A percentile compares a stretch with the other conserved stretches of the same genome.
Evolutionary conservation across 495 filamentous ascomycete genomes (phyloP).

Genomic region (Thermochaetoides thermophila): DNA sequence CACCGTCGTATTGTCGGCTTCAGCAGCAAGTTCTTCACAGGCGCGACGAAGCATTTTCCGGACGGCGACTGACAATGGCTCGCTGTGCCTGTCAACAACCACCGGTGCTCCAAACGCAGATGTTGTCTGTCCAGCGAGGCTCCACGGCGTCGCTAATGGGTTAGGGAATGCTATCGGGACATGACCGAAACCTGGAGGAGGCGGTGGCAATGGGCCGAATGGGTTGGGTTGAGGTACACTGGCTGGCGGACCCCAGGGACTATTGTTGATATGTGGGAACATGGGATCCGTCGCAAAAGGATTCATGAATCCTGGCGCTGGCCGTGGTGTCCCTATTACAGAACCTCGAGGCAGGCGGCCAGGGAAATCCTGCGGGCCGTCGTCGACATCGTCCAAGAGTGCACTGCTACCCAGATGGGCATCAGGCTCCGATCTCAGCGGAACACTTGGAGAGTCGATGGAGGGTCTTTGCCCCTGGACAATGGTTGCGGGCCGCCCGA

Average conservation of each 20-base stretch:
- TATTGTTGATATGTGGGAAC: conserved; percentile 8
- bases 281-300: conserved; percentile 18
- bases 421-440: conserved; percentile 40
- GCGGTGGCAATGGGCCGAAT: conserved; percentile 9
- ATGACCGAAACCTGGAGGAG: conserved; percentile 13
- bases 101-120: conserved; percentile 19
- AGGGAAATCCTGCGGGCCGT: conserved; percentile 17
- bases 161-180: conserved; percentile 4
- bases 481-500: conserved; percentile 73
- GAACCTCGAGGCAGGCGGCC: conserved; percentile 3
- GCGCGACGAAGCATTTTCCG: conserved; percentile 35
- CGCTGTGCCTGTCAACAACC: conserved; percentile 14
- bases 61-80: conserved; percentile 28
- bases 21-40: conserved; percentile 31
- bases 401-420: conserved; percentile 89
- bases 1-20: conserved; percentile 16
- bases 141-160: conserved; percentile 14
- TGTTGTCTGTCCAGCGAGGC: conserved; percentile 7
- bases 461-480: conserved; percentile 25
- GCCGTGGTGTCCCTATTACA: conserved; percentile 13
- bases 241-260: conserved; percentile 15
- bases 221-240: conserved; percentile 6
- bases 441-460: conserved; percentile 29
- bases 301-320: conserved; percentile 7
- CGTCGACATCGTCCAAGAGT: conserved; percentile 69